Evolutionary conservation across 208 protist genomes (phyloP).

Genomic region (Wallacemonas sp.): DNA sequence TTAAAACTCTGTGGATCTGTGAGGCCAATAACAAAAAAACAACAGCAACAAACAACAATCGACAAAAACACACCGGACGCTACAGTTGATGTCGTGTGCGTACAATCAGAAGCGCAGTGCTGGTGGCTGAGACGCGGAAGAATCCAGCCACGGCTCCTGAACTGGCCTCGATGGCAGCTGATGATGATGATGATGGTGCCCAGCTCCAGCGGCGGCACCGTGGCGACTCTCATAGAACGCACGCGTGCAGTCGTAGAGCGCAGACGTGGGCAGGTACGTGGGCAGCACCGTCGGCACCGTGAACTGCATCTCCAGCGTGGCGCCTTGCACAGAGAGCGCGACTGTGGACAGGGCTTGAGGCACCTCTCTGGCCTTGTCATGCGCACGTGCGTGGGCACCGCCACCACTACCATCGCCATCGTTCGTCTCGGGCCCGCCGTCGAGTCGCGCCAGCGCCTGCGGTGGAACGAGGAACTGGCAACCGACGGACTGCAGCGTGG

Average conservation of each 20-base stretch:
- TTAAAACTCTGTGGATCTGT: too few relatives aligned
- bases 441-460: constrained; percentile 20
- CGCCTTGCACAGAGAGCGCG: constrained; percentile 29
- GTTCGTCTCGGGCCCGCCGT: too few relatives aligned
- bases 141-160: too few relatives aligned
- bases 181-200: too few relatives aligned
- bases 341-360: constrained; percentile 21
- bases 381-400: too few relatives aligned
- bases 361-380: not conserved
- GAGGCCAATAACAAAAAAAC: not conserved
- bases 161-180: too few relatives aligned
- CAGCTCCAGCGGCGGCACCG: not conserved
- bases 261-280: constrained; percentile 47
- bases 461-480: constrained; percentile 63
- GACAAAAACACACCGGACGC: too few relatives aligned
- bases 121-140: not conserved
- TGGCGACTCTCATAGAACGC: constrained; percentile 15
- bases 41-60: not conserved
- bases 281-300: constrained; percentile 59
- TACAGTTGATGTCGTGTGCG: not conserved
- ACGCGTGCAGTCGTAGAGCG: constrained; percentile 18
- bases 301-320: constrained; percentile 60
- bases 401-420: too few relatives aligned
- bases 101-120: not conserved
- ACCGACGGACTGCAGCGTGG: constrained; percentile 53